phyloP scores from a whole-genome alignment of 176 grass and related monocot genomes.

The bread wheat (Triticum aestivum) region DNA sequence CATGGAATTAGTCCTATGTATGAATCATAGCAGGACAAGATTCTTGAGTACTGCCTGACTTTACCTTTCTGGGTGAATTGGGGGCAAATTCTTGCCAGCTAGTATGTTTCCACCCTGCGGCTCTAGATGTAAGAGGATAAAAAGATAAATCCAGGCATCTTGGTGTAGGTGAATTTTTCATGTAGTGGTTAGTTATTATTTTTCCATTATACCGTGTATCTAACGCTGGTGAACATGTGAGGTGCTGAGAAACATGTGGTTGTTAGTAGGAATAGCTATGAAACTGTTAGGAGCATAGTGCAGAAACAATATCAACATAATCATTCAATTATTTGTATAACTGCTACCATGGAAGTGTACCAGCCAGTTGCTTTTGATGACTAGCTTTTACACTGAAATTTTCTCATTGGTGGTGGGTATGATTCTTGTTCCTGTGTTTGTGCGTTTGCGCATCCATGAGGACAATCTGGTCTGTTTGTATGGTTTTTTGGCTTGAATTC shows the following conservation, averaged over 20 bases:
- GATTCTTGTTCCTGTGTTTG: background rate
- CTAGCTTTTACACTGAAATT: background rate
- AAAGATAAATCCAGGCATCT: background rate
- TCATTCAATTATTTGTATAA: background rate
- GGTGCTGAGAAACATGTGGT: background rate
- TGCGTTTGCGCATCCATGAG: background rate
- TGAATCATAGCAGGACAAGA: background rate
- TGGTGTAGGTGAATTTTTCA: background rate
- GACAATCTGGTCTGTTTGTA: slow-evolving; percentile 6
- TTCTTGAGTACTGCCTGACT: background rate
- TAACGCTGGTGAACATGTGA: background rate
- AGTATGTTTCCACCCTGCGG: background rate
- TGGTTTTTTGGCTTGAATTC: background rate
- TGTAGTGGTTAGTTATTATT: background rate
- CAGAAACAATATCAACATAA: background rate
- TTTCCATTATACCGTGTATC: background rate
- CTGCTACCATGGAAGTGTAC: background rate
- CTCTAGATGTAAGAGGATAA: background rate
- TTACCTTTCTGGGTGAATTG: background rate
- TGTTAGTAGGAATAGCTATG: background rate
- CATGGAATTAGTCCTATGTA: background rate
- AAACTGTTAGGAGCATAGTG: background rate
- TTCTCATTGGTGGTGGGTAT: background rate
- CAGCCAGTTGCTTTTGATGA: background rate
- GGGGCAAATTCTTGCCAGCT: background rate